Base-by-base conservation (phyloP, 2,329 filamentous ascomycete species). In the Chaetomiaceae sp. region DNA sequence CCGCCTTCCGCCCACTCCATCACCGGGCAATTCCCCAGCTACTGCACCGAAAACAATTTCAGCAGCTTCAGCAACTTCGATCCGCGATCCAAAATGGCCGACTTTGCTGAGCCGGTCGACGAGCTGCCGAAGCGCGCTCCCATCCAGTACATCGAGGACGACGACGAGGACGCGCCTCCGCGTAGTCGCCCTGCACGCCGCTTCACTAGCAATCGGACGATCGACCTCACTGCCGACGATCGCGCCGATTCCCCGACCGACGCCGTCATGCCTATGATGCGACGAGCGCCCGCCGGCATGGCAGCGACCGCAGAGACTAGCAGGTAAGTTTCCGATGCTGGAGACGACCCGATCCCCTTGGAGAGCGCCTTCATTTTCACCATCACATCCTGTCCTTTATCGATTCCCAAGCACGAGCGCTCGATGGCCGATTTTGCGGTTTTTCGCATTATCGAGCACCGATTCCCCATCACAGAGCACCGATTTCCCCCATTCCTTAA, bases 211-310 rank as follows among this genome's bases (percentile, higher is more conserved):
- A 34, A 48, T 7, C 23, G 27, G 4, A 12, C 39, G 3, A 46
- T 53, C 19, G 46, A 53, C 17, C 37, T 57, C 11, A 39, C 36
- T 4, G 39, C 4, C 6, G 49, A 53, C 4, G 43, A 51, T 11
- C 45, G 50, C 6, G 42, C 44, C 11, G 40, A 57, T 4, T 69
- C 65, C 6, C 68, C 68, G 6, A 69, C 68, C 3, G 66, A 70
- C 54, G 62, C 63, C 4, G 61, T 68, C 51, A 59, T 70, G 49
- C 44, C 51, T 1, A 42, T 48, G 55, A 65, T 66, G 33, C 56
- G 63, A 17, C 64, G 65, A 19, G 51, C 57, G 8, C 27, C 49
- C 3, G 57, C 58, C n/a, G 44, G 39, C 27, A 11, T 31, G 27
- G 27, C 8, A 31, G 27, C 8, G 14, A n/a, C 6, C 6, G 33